Evolutionary conservation across 140 eudicot species (phyloP), one percentile per base, ranked within the genome.

Genomic region (Artemisia princeps): DNA sequence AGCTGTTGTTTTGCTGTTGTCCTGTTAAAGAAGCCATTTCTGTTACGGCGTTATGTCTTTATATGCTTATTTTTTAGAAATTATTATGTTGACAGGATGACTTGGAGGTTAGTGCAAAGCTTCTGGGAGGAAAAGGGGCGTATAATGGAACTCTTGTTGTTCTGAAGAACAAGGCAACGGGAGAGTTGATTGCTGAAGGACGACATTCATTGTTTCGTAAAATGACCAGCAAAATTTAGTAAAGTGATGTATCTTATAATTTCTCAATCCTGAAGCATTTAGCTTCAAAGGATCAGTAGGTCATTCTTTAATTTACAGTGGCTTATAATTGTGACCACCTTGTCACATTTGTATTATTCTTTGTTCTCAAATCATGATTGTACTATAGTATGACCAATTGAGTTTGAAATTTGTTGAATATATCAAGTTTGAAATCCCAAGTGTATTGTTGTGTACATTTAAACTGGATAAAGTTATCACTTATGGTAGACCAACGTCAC

Each of bases 161-260:
- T 48, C 53, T 86, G 12, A 82, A 64, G 76, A 86, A 89, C 48
- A 86, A 83, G 69, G 72, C 73, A 37, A 82, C 87, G 2, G 89
- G 94, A 13, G 82, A 70, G 46, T 28, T 84, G 56, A 71, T 87
- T 68, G 94, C 94, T 50, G 89, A 87, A 87, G 95, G 94, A 44
- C 69, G 94, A 19, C 92, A 87, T 76, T 82, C 94, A 13, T 67
- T 82, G 42, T 6, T 33, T 33, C 66, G 81, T 65, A 81, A 76
- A 75, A 72, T 57, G 46, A 53, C 54, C 11, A 88, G 90, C 81
- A 83, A 83, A 83, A 55, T 83, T 33, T 88, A 57, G 42, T 5
- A 33, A 33, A 71, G 2, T 16, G 40, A 20, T 56, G 1, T 6
- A n/a, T 56, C 62, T 56, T 23, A n/a, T 22, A 14, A 19, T 1